These are phyloP conservation scores for Alternaria triticimaculans DNA, from an alignment of 2,329 filamentous ascomycete species.

Conservation along the genomic window DNA sequence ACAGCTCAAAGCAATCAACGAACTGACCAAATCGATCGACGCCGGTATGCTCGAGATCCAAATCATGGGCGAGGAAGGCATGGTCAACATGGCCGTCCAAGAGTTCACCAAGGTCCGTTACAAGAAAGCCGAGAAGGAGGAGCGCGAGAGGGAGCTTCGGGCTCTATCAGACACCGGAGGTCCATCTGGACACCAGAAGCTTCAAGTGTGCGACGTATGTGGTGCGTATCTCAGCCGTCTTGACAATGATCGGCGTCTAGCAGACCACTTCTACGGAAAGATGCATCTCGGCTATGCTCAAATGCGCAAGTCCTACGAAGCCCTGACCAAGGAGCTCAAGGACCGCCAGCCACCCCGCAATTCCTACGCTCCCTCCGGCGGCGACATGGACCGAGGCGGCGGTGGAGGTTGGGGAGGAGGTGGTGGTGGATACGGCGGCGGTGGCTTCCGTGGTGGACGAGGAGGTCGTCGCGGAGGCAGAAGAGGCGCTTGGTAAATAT, in stretches of 20 bases:
- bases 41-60: constrained; percentile 85
- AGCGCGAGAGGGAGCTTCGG: constrained; percentile 87
- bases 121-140: constrained; percentile 79
- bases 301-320: constrained; percentile 92
- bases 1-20: constrained; percentile 80
- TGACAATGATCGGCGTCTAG: constrained; percentile 91
- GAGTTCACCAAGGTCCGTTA: constrained; percentile 87
- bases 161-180: constrained; percentile 89
- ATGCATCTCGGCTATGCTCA: constrained; percentile 98
- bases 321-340: constrained; percentile 86
- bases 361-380: constrained; percentile 25
- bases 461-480: constrained; percentile 29
- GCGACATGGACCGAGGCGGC: constrained; percentile 36
- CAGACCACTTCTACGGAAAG: constrained; percentile 98
- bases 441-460: constrained; percentile 32
- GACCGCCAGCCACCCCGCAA: constrained; percentile 68
- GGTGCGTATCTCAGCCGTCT: constrained; percentile 91
- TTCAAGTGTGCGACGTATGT: constrained; percentile 98
- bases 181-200: constrained; percentile 93
- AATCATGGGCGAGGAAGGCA: constrained; percentile 80
- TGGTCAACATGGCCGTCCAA: constrained; percentile 81
- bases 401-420: constrained; percentile 33
- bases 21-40: constrained; percentile 78
- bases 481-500: constrained; percentile 40
- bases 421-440: constrained; percentile 28